Base-by-base conservation (phyloP, 371 early-diverging fungal genomes). In the Rhizopus microsporus region DNA sequence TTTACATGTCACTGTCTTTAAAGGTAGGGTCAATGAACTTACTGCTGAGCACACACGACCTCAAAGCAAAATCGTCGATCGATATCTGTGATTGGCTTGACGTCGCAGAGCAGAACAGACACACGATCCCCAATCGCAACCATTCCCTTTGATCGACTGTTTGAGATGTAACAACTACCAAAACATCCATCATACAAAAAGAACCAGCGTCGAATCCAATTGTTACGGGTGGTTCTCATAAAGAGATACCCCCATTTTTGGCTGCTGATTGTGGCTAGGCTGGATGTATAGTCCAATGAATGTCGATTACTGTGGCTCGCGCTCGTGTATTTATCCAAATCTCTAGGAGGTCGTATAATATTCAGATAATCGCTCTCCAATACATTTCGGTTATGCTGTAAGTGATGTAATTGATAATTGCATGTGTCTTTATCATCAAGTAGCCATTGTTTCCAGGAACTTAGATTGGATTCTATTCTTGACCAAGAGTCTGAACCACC, bases 21-120 rank as follows among this genome's bases (percentile, higher is more conserved):
- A 29, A 9, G 1, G 43, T 6, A 15, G n/a, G 43, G 15, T n/a
- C 10, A 7, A n/a, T n/a, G 7, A 7, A 16, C 48, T 46, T 62
- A 46, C 17, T 51, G 31, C 30, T 39, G 37, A 10, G 51, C 29
- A 12, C 30, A 38, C 6, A 33, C 69, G 7, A 88, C 71, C 39
- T 88, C 87, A 62, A 88, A 88, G 47, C 83, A 82, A 59, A 84
- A 85, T n/a, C 87, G 67, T 15, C 89, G 72, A 9, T 88, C 89
- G 51, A 76, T 72, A 34, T 76, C 72, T 3, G 37, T 16, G 8
- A 57, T 44, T 31, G 56, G 59, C 48, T 79, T 62, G 8, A 84
- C 60, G n/a, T 73, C 73, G 44, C 85, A 86, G 3, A 7, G 71
- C 56, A 0, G 87, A 69, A 13, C 68, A 74, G 29, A 85, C 51